phyloP scores from a whole-genome alignment of 148 eudicot genomes.

The Camellia japonica region DNA sequence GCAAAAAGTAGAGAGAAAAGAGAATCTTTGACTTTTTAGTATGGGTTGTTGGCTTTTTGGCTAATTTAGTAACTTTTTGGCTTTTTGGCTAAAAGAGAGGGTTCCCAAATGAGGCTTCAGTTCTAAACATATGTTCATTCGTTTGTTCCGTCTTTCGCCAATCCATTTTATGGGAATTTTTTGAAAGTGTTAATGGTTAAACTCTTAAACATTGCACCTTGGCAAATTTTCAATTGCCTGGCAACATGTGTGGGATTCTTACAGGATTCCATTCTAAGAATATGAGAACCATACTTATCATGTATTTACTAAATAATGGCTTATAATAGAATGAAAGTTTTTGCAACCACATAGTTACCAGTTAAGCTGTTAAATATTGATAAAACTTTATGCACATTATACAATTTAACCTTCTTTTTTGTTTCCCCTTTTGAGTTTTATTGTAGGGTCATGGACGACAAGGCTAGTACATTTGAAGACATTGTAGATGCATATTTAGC shows the following conservation, averaged over 20 bases:
- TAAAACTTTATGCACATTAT: background rate
- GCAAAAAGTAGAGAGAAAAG: too few species aligned
- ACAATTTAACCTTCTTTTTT: background rate
- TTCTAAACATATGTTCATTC: background rate
- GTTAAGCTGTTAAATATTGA: background rate
- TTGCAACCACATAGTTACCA: background rate
- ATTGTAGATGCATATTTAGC: slow-evolving; percentile 93
- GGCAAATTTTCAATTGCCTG: background rate
- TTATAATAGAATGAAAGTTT: background rate
- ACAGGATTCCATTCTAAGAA: background rate
- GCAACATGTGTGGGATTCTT: background rate
- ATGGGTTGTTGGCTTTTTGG: too few species aligned
- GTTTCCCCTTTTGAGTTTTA: slow-evolving; percentile 10
- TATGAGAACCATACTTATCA: background rate
- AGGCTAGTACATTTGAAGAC: slow-evolving; percentile 72
- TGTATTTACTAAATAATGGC: background rate
- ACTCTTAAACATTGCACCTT: background rate
- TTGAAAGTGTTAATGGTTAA: background rate
- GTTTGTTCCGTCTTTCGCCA: background rate
- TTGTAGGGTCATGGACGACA: slow-evolving; percentile 62
- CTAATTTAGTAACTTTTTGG: too few species aligned
- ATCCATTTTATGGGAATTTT: background rate
- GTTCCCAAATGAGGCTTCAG: too few species aligned
- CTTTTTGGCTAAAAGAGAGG: too few species aligned
- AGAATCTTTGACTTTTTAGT: too few species aligned